Base-by-base conservation (phyloP, 129 eudicot species). In the Glebionis coronaria region DNA sequence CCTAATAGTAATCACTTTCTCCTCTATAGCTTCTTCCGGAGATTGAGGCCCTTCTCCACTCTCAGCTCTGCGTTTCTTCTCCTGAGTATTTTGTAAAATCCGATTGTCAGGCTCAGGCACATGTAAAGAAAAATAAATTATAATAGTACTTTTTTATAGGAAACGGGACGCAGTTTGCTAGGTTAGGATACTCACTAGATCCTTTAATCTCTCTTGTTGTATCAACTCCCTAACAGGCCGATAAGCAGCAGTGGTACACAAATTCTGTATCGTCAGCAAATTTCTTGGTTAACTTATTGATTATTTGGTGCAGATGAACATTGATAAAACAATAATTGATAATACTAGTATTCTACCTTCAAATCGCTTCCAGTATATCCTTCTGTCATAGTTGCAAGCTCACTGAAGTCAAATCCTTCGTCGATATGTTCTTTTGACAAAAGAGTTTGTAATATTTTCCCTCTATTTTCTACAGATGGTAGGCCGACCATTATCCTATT, bases 401-500 rank as follows among this genome's bases (percentile, higher is more conserved):
- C 97, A 42, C 73, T 71, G 51, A 82, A 82, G 62, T 93, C 72
- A 49, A 93, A 63, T 20, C 68, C 84, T 19, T 73, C 74, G 1
- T 86, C 90, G 11, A 85, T 81, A 20, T 81, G 78, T 73, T 93
- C 97, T 76, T 89, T 93, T 14, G 88, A 79, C 80, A 89, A 70
- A 13, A 93, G 81, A 4, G 97, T 93, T 50, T 52, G 86, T 76
- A 93, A 23, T 56, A 93, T 93, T 77, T 42, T 93, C 70, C 78
- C 95, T 65, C 99, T 80, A 73, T 84, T 86, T 77, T 89, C 95
- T 25, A 49, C 79, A 0, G 93, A 84, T 6, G 99, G 99, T 55
- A 93, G 82, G n/a, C 99, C 95, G n/a, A 93, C 93, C 95, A 93
- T 65, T 63, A 93, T 87, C 77, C 98, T 93, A 82, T 62, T 63